These are phyloP conservation scores for Salvia hispanica DNA, from an alignment of 257 asterid species.

Conservation along the genomic window DNA sequence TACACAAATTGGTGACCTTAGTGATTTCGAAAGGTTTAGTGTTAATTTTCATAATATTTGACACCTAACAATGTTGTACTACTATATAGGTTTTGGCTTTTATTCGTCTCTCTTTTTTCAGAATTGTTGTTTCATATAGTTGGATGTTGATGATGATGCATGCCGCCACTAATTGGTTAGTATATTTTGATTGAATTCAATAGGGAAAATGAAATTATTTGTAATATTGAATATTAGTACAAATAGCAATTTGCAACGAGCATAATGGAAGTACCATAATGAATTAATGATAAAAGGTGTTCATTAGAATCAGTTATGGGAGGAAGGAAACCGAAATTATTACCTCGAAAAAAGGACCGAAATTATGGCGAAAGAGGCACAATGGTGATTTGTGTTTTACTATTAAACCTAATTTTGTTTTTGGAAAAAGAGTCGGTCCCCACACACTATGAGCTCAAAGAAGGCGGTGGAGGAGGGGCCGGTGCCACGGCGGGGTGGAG, in stretches of 20 bases:
- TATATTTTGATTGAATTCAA: not conserved
- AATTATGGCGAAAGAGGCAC: not conserved
- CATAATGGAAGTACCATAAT: not conserved
- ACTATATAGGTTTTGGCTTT: not conserved
- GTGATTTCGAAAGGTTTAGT: conserved; percentile 37
- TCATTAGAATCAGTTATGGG: too few relatives aligned
- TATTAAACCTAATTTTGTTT: not conserved
- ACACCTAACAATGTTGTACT: not conserved
- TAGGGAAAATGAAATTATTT: too few relatives aligned
- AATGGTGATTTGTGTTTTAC: not conserved
- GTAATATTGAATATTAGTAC: not conserved
- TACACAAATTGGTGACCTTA: conserved; percentile 35
- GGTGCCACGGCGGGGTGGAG: too few relatives aligned
- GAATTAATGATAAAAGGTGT: too few relatives aligned
- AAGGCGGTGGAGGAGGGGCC: too few relatives aligned
- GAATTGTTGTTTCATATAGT: not conserved
- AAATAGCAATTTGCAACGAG: not conserved
- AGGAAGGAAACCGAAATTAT: not conserved
- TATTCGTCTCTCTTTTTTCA: not conserved
- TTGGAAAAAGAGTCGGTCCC: too few relatives aligned
- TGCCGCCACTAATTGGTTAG: not conserved
- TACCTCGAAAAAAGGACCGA: not conserved
- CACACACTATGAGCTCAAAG: too few relatives aligned
- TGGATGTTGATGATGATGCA: not conserved
- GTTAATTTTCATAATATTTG: conserved; percentile 12